A percentile compares a stretch with the other conserved stretches of the same genome.
phyloP scores from a whole-genome alignment of 2,329 filamentous ascomycete species.

The Aspergillus sp. region DNA sequence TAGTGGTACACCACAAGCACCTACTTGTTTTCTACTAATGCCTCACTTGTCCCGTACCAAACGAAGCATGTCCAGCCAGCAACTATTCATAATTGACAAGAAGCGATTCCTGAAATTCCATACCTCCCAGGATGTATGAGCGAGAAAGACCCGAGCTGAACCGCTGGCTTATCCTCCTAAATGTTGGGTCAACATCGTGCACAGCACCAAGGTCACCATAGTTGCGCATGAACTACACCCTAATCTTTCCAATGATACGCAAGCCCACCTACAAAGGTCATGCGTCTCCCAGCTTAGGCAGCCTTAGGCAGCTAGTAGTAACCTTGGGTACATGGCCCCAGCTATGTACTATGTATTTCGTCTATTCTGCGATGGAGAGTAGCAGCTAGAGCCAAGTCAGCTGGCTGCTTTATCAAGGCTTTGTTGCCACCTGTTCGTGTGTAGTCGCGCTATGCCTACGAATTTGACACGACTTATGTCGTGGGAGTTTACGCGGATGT shows the following conservation, averaged over 20 bases:
- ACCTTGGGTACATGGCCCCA: no score
- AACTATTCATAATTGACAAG: not conserved
- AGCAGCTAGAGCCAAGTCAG: no score
- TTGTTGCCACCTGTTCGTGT: no score
- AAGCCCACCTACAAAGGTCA: no score
- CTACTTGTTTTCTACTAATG: not conserved
- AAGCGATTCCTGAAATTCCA: not conserved
- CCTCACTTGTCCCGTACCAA: not conserved
- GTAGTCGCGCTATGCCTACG: no score
- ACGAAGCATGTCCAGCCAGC: not conserved
- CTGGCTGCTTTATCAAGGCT: no score
- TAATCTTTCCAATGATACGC: not conserved
- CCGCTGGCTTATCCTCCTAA: not conserved
- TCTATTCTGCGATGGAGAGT: no score
- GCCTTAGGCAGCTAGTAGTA: not conserved
- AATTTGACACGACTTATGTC: no score
- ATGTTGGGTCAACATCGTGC: not conserved
- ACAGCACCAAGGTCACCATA: not conserved
- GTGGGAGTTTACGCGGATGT: no score
- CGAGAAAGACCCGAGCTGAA: not conserved
- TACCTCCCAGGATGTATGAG: not conserved
- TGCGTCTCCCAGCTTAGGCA: not conserved
- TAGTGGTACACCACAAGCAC: not conserved
- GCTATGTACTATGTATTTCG: no score
- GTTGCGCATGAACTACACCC: not conserved